Evolutionary conservation across 1,284 basidiomycete genomes (phyloP), one percentile per base, ranked within the genome.

Genomic region (Rhodotorula sp.): DNA sequence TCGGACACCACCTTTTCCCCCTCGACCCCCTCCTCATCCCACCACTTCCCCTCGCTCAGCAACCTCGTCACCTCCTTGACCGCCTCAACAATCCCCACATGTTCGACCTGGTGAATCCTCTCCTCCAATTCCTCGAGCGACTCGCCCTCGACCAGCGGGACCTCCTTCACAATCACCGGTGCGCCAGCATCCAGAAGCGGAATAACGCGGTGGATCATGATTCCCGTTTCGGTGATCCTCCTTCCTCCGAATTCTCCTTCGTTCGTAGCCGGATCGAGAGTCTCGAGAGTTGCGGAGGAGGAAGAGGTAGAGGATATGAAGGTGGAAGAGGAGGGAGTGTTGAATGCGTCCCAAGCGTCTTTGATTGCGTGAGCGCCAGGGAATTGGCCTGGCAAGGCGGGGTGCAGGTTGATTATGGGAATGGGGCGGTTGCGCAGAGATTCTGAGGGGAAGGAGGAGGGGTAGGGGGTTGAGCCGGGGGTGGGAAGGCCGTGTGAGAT

Each of bases 331-430:
- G 50, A 30, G 8, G 67, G 87, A 78, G 92, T 88, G 77, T 91
- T 85, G 79, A 89, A 95, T 1, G 94, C 94, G 71, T 92, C 91
- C 78, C 87, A 94, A 3, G 94, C 92, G 30, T 95, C 84, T 67
- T 89, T 86, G 66, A 98, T 92, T 1, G 94, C 94, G 77, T 91
- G 85, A 8, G 92, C 88, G 15, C 96, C 96, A 76, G 97, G 94
- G 76, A 99, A 99, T 10, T 90, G 64, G 22, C 64, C 64, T 0
- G 96, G 96, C 3, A 99, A 83, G 9, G 95, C 96, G 15, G 96
- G 95, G 78, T 99, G 96, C 16, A 99, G 84, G 79, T 99, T 99
- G 83, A 99, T 96, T 74, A 96, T 90, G 0, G 92, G 89, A 10
- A 95, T 87, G 9, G 85, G 83, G 64, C 82, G 60, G 5, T 54